These are phyloP conservation scores for Colletotrichum chrysophilum DNA, from an alignment of 2,329 filamentous ascomycete species.

Conservation along the genomic window DNA sequence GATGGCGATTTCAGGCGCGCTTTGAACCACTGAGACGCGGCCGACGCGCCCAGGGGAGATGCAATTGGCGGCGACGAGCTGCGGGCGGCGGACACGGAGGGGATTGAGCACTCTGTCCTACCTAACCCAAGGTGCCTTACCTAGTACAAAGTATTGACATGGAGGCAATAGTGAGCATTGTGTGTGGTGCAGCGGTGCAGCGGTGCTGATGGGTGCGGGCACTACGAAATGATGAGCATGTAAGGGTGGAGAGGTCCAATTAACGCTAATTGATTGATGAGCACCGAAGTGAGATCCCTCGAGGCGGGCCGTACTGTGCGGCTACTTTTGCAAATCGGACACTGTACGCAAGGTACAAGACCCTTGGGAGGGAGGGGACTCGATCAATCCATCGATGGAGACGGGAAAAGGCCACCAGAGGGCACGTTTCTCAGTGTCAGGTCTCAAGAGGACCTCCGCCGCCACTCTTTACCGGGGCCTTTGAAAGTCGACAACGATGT, in stretches of 20 bases:
- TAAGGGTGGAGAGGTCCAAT: not conserved
- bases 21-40: not conserved
- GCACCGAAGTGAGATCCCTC: not conserved
- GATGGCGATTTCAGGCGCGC: not conserved
- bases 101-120: not conserved
- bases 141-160: not conserved
- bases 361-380: not conserved
- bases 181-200: not conserved
- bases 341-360: not conserved
- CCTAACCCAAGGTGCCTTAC: not conserved
- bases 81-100: not conserved
- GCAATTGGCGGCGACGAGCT: not conserved
- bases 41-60: not conserved
- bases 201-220: not conserved
- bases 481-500: not conserved
- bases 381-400: not conserved
- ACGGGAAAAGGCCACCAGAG: not conserved
- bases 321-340: not conserved
- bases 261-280: conserved; percentile 4
- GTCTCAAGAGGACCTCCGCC: not conserved
- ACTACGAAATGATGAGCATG: not conserved
- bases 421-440: not conserved
- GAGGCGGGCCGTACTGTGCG: not conserved
- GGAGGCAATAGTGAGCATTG: not conserved
- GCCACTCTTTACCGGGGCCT: not conserved